Conservation (phyloP, 352 stramenopile genomes). For the Pythium biforme region DNA sequence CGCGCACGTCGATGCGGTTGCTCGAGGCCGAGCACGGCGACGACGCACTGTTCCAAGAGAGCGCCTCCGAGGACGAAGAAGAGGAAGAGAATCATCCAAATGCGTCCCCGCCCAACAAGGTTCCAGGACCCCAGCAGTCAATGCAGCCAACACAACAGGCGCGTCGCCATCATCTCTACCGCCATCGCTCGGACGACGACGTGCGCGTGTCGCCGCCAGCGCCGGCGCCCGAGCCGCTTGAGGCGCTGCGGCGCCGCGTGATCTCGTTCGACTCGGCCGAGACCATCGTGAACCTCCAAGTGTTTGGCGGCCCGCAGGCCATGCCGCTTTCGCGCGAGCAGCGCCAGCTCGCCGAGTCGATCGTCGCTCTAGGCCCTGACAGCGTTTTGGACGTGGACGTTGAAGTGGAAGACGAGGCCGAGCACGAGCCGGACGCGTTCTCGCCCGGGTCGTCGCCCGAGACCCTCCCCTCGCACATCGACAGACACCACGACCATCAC, state of each 20-base stretch:
- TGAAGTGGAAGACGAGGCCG: constrained; percentile 9
- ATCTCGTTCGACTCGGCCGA: constrained; percentile 80
- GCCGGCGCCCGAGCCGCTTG: constrained; percentile 39
- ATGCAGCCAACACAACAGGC: too few species aligned
- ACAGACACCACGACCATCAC: not conserved
- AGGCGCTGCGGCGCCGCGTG: constrained; percentile 59
- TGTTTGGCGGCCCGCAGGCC: constrained; percentile 25
- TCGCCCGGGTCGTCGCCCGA: constrained; percentile 9
- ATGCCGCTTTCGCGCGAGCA: constrained; percentile 52
- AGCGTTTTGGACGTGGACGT: constrained; percentile 30
- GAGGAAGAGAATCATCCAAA: too few species aligned
- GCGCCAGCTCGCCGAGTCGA: constrained; percentile 68
- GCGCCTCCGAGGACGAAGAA: constrained; percentile 21
- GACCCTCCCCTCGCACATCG: not conserved
- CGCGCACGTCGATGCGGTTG: constrained; percentile 15
- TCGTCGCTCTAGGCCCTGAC: constrained; percentile 61
- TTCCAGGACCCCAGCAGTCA: too few species aligned
- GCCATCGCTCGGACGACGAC: constrained; percentile 19
- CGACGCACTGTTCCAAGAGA: constrained; percentile 19
- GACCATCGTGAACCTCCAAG: constrained; percentile 66
- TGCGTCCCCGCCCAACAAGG: too few species aligned
- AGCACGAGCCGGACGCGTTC: constrained; percentile 26
- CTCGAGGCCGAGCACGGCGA: constrained; percentile 16
- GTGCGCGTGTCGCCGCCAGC: not conserved
- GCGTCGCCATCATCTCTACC: not conserved